Conservation (phyloP, 345 rosid genomes). For the Hibiscus tridactylites region DNA sequence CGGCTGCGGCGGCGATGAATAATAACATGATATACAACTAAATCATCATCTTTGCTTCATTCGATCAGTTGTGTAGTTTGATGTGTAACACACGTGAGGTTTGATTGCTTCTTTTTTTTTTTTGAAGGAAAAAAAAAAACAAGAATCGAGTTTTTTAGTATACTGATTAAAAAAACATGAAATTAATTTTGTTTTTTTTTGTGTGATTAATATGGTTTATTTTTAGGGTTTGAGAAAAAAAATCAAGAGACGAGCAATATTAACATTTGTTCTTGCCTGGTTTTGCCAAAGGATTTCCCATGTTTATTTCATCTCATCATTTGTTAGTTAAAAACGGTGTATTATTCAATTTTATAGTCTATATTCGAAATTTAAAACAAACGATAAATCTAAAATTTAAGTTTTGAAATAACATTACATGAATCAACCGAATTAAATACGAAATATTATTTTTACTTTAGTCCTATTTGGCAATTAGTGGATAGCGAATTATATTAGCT, state of each 20-base stretch:
- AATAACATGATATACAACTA: constrained; percentile 32
- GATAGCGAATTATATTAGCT: too few relatives aligned
- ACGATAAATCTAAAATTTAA: too few relatives aligned
- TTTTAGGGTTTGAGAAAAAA: constrained; percentile 26
- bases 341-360: constrained; percentile 3
- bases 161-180: background rate
- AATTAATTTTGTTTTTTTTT: constrained; percentile 5
- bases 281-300: background rate
- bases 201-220: constrained; percentile 43
- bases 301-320: background rate
- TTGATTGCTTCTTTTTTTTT: constrained; percentile 29
- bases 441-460: too few relatives aligned
- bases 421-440: too few relatives aligned
- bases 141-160: constrained; percentile 44
- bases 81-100: constrained; percentile 75
- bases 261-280: background rate
- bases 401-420: too few relatives aligned
- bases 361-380: too few relatives aligned
- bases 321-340: too few relatives aligned
- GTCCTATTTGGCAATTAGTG: too few relatives aligned
- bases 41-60: constrained; percentile 8
- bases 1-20: constrained; percentile 41
- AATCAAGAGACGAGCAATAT: background rate
- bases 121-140: background rate
- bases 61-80: constrained; percentile 33